phyloP scores from a whole-genome alignment of 2,329 filamentous ascomycete genomes.

The Exophiala spinifera region DNA sequence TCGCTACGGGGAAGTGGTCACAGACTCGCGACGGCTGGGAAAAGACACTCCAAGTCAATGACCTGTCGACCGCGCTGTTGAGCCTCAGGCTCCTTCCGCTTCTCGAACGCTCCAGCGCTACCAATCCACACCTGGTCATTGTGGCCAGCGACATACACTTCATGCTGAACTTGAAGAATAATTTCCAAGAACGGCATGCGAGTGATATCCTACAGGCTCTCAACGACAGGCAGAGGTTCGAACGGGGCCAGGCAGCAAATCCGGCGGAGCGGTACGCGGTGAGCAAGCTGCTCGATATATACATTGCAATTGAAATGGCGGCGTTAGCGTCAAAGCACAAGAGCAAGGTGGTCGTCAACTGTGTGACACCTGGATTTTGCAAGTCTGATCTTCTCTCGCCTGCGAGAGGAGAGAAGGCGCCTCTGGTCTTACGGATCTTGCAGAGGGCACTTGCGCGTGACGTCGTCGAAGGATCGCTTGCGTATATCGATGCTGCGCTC shows the following conservation, averaged over 20 bases:
- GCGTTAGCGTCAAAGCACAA: slow-evolving; percentile 8
- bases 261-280: background rate
- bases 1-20: slow-evolving; percentile 36
- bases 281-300: background rate
- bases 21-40: slow-evolving; percentile 48
- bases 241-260: background rate
- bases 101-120: slow-evolving; percentile 6
- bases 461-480: background rate
- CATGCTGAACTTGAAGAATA: background rate
- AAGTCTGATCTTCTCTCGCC: slow-evolving; percentile 34
- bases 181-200: background rate
- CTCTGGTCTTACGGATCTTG: background rate
- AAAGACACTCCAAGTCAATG: slow-evolving; percentile 41
- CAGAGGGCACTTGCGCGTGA: background rate
- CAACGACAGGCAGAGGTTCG: background rate
- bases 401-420: background rate
- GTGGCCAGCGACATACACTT: slow-evolving; percentile 30
- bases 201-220: background rate
- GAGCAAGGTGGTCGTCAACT: slow-evolving; percentile 40
- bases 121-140: slow-evolving; percentile 16
- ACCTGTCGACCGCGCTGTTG: slow-evolving; percentile 26
- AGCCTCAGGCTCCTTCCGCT: slow-evolving; percentile 24
- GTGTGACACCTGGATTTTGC: slow-evolving; percentile 44
- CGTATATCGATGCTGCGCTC: background rate
- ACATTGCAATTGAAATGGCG: background rate